Conservation (phyloP, 179 eudicot genomes). For the Silene noctiflora region DNA sequence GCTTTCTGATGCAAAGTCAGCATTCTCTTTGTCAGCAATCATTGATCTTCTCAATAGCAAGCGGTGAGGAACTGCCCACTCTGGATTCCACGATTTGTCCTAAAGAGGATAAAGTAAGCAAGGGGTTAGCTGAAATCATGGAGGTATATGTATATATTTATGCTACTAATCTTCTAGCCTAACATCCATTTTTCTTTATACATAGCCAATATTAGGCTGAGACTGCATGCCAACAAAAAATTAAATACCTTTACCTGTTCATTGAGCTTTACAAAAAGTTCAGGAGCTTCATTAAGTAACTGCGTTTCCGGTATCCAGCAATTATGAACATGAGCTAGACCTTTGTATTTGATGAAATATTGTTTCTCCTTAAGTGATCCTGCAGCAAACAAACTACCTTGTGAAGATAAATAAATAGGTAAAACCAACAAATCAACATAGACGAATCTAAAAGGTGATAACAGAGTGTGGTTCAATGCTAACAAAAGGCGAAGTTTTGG, state of each 20-base stretch:
- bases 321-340: slow-evolving; percentile 79
- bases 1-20: slow-evolving; percentile 29
- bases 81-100: slow-evolving; percentile 56
- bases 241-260: slow-evolving; percentile 40
- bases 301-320: slow-evolving; percentile 61
- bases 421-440: slow-evolving; percentile 4
- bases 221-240: not conserved
- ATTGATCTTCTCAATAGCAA: slow-evolving; percentile 55
- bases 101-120: slow-evolving; percentile 26
- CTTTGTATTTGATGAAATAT: slow-evolving; percentile 70
- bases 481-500: not conserved
- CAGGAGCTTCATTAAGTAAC: slow-evolving; percentile 54
- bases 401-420: slow-evolving; percentile 12
- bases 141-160: not conserved
- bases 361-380: slow-evolving; percentile 52
- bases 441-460: not conserved
- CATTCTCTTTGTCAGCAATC: slow-evolving; percentile 26
- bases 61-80: slow-evolving; percentile 71
- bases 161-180: not conserved
- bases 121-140: slow-evolving; percentile 7
- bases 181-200: not conserved
- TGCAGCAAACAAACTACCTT: slow-evolving; percentile 25
- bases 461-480: not conserved
- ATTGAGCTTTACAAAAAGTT: slow-evolving; percentile 33
- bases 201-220: not conserved